Conservation (phyloP, 192 early-diverging fungal genomes). For the Coemansia sp. region DNA sequence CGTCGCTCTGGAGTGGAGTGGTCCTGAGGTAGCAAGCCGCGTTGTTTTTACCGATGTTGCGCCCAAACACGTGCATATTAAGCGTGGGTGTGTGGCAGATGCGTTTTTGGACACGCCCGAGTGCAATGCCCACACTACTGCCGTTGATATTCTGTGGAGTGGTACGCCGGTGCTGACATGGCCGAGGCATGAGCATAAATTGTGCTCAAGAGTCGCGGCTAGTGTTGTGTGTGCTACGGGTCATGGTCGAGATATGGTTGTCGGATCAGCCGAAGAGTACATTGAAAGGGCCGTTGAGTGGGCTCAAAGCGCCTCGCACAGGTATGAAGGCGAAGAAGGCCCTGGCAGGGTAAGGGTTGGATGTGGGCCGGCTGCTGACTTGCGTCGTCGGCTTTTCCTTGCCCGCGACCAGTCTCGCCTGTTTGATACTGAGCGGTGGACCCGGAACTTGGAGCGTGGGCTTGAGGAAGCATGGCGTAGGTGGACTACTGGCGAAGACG, state of each 20-base stretch:
- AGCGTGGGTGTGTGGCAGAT: constrained; percentile 90
- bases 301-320: constrained; percentile 53
- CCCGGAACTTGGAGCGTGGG: constrained; percentile 78
- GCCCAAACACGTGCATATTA: constrained; percentile 87
- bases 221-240: constrained; percentile 85
- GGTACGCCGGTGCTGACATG: constrained; percentile 92
- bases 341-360: constrained; percentile 34
- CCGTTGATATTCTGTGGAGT: constrained; percentile 92
- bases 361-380: constrained; percentile 60
- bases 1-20: constrained; percentile 74
- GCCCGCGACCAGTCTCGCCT: constrained; percentile 76
- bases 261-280: constrained; percentile 64
- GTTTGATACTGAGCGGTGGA: constrained; percentile 90
- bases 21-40: constrained; percentile 73
- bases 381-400: constrained; percentile 73
- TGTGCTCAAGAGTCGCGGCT: constrained; percentile 89
- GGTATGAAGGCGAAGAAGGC: constrained; percentile 6
- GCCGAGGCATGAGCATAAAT: constrained; percentile 86
- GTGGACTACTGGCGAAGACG: constrained; percentile 62
- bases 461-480: constrained; percentile 71
- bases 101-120: constrained; percentile 94
- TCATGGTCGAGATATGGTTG: constrained; percentile 70
- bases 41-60: constrained; percentile 87
- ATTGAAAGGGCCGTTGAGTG: constrained; percentile 67
- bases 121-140: constrained; percentile 96